Evolutionary conservation across 768 basidiomycete genomes (phyloP).

Genomic region (Cyclocybe cylindracea): DNA sequence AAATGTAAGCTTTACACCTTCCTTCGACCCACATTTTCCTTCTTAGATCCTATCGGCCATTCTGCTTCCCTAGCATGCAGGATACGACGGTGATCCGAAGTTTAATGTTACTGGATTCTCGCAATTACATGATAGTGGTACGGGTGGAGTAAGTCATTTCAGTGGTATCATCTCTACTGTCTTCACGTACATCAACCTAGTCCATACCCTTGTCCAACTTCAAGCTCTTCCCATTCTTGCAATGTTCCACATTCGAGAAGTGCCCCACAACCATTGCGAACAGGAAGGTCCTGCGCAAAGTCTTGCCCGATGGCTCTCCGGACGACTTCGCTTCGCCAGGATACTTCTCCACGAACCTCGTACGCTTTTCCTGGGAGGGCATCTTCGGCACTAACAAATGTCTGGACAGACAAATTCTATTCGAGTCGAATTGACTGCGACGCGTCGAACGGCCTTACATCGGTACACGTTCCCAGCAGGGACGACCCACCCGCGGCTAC

Average conservation of each 20-base stretch:
- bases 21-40: not conserved
- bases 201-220: conserved; percentile 59
- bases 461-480: conserved; percentile 56
- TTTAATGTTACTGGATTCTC: conserved; percentile 59
- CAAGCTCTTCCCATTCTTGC: conserved; percentile 56
- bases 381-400: not conserved
- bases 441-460: conserved; percentile 59
- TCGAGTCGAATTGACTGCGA: conserved; percentile 60
- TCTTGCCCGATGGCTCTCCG: conserved; percentile 51
- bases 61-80: conserved; percentile 37
- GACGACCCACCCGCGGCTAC: conserved; percentile 49
- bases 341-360: conserved; percentile 65
- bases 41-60: not conserved
- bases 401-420: conserved; percentile 50
- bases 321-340: conserved; percentile 67
- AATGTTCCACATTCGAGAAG: conserved; percentile 52
- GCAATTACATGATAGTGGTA: conserved; percentile 63
- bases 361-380: conserved; percentile 18
- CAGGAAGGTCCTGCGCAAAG: conserved; percentile 48
- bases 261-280: conserved; percentile 49
- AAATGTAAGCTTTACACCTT: conserved; percentile 39
- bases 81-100: conserved; percentile 44
- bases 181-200: conserved; percentile 23
- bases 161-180: not conserved
- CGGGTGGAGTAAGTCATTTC: conserved; percentile 50